Conservation (phyloP, 2,329 filamentous ascomycete species). For the Drechslerella stenobrocha region DNA sequence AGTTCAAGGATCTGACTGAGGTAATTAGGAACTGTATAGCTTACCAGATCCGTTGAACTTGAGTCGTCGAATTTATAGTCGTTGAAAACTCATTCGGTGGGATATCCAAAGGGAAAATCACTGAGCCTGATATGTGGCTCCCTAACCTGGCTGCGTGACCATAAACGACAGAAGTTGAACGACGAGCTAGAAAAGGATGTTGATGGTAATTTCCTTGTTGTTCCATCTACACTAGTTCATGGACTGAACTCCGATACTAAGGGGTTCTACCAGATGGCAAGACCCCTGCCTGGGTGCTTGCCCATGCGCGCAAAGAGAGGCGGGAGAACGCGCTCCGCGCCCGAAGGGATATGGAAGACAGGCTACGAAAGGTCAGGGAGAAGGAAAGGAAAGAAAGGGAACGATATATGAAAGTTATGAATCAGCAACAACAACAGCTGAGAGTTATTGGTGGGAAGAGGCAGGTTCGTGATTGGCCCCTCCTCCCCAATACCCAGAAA, state of each 20-base stretch:
- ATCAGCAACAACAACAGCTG: constrained; percentile 38
- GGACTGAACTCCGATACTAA: not conserved
- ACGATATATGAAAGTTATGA: constrained; percentile 52
- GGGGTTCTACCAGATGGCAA: constrained; percentile 59
- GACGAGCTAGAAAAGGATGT: constrained; percentile 17
- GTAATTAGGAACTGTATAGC: constrained; percentile 22
- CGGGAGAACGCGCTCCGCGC: constrained; percentile 67
- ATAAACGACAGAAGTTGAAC: constrained; percentile 61
- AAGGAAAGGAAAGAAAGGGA: constrained; percentile 65
- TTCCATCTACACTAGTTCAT: not conserved
- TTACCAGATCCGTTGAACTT: constrained; percentile 7
- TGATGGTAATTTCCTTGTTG: constrained; percentile 24
- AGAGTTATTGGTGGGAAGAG: constrained; percentile 32
- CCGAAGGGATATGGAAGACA: constrained; percentile 74
- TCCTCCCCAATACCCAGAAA: not conserved
- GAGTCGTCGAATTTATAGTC: not conserved
- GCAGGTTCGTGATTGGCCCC: constrained; percentile 27
- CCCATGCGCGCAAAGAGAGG: constrained; percentile 72
- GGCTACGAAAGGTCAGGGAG: constrained; percentile 67
- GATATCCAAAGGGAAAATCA: constrained; percentile 71
- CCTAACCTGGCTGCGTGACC: constrained; percentile 84
- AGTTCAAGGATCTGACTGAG: constrained; percentile 47
- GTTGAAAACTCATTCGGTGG: constrained; percentile 8
- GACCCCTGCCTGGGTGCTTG: constrained; percentile 82
- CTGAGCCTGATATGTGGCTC: constrained; percentile 86